Base-by-base conservation (phyloP, 331 rosid genomes). In the Acacia concinna region DNA sequence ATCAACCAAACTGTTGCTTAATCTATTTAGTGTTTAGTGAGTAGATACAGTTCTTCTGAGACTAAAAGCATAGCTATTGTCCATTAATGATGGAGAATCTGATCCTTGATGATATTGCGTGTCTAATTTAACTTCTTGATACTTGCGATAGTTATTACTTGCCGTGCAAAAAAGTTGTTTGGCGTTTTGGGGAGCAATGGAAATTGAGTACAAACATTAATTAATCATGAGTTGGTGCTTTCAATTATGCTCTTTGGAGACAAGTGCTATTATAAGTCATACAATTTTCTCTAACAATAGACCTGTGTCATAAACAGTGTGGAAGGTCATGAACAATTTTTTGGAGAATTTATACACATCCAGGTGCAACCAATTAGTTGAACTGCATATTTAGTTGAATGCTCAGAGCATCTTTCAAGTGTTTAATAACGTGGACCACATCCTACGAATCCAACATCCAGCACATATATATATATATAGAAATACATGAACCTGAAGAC, bases 381-480 rank as follows among this genome's bases (percentile, higher is more conserved):
- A 66, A 49, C 41, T 28, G 31, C 46, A 37, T 8, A 51, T 79
- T 75, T 34, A 71, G 72, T 69, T 63, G 1, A 7, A 31, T 41
- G 57, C 49, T 52, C 68, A 64, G 71, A 71, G 35, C 60, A 78
- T 54, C 38, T 52, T 73, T 65, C 30, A 56, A 56, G 70, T 30
- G 51, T 72, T 71, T 59, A 71, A 84, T 85, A 76, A 52, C 66
- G 80, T 81, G 88, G 86, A 82, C 84, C 85, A 81, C 71, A 44
- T 44, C 81, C 78, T 76, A 54, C 70, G 75, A 80, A 72, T 68
- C 78, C 35, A 71, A 81, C 71, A 56, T 46, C n/a, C 1, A 71
- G 18, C 56, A 6, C 18, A 54, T 66, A 54, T 15, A 59, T 12
- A 18, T 30, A 54, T 66, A 54, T 15, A 59, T 12, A 18, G 10